Evolutionary conservation across 208 protist species (phyloP).

Genomic region (Willaertia magna): DNA sequence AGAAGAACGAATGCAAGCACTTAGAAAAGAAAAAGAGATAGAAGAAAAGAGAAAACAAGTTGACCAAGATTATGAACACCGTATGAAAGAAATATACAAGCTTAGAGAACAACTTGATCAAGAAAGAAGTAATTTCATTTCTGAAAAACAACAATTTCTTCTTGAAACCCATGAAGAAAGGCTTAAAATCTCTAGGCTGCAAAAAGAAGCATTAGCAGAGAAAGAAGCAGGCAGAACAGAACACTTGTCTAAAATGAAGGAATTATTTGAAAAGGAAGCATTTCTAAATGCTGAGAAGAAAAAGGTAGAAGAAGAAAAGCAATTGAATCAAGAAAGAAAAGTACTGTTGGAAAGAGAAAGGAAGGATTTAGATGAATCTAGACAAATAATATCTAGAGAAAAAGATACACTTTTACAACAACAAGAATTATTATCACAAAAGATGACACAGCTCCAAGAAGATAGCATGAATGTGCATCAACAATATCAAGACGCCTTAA

Average conservation of each 20-base stretch:
- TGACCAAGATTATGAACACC: constrained; percentile 5
- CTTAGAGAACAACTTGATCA: neutral
- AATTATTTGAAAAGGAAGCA: neutral
- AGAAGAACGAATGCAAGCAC: neutral
- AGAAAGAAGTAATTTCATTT: neutral
- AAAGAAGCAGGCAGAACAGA: neutral
- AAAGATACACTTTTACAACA: neutral
- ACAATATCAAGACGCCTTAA: neutral
- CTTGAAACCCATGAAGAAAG: neutral
- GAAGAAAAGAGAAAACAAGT: constrained; percentile 9
- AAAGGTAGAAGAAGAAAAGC: neutral
- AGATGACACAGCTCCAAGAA: neutral
- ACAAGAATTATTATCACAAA: neutral
- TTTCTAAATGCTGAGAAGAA: neutral
- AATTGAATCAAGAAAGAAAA: neutral
- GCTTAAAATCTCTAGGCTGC: neutral
- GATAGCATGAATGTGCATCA: neutral
- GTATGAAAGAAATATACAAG: constrained; percentile 3
- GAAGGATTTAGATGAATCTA: neutral
- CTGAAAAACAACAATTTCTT: neutral
- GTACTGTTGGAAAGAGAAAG: neutral
- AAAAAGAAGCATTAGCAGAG: neutral
- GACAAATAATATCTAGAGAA: neutral
- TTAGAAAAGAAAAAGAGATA: constrained; percentile 8
- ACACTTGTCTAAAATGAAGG: neutral